Base-by-base conservation (phyloP, 441 rosid species). In the Pelargonium myrrhifolium region DNA sequence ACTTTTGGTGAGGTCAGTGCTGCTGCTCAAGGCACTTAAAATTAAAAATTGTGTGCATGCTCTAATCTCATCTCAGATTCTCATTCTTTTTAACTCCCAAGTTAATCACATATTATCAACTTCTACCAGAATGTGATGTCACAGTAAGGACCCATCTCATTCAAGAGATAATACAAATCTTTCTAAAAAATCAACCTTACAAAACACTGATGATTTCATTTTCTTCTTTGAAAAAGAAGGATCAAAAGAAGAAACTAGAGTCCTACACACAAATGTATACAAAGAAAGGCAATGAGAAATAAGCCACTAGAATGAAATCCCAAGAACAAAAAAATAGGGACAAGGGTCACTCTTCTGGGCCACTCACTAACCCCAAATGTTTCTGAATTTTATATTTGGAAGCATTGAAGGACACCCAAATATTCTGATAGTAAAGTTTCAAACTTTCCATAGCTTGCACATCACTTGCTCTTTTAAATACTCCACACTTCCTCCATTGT, bases 381-480 rank as follows among this genome's bases (percentile, higher is more conserved):
- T 55, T 67, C 64, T 39, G 62, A 70, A 65, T 74, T 75, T 77
- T 79, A 72, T 79, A 81, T 73, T 73, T 74, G 73, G 76, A 77
- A 68, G 74, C 75, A 67, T 75, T 79, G 65, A 62, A n/a, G 67
- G 55, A 63, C 65, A 49, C 61, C 4, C 64, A 60, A 64, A 75
- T 28, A 73, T 62, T 71, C 56, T 68, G 45, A 65, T 15, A 59
- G 9, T 60, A 55, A 65, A 72, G 59, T 71, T 49, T 12, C 59
- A 26, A 21, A 22, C 66, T 66, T 65, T 65, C 47, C 66, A 66
- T 10, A 47, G 60, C 31, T 53, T 62, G 31, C 10, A 69, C 72
- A 68, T 49, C 78, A 65, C 74, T 55, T 42, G 43, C 68, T 47
- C 76, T 67, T 68, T 78, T 71, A 81, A 84, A 76, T 65, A 71